Evolutionary conservation across 164 flowering plant species (phyloP), one percentile per base, ranked within the genome.

Genomic region (Chimonanthus salicifolius): DNA sequence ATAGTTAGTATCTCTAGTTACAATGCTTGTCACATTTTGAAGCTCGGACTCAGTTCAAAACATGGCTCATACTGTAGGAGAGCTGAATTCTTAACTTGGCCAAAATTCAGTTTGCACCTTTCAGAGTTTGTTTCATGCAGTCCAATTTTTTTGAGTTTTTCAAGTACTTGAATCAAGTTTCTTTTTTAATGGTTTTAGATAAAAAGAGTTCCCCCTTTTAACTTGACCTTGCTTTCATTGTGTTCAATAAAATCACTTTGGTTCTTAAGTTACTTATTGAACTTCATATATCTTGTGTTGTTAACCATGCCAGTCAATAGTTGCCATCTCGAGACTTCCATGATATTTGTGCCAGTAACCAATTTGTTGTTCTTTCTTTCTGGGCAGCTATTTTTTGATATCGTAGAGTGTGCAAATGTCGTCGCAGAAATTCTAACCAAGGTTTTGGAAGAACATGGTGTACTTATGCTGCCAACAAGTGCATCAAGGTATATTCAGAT

Each of bases 381-480:
- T 54, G 60, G 16, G 49, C 85, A 92, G 97, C 62, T 94, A 47
- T 94, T 71, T 78, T 78, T 88, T 64, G 84, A 87, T 63, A 71
- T 88, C 18, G 71, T 75, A 20, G 86, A 92, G 73, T 79, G 82
- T 18, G 68, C 86, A 21, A 84, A 79, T 50, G 69, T 87, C 44
- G 78, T 79, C 0, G 89, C 73, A 50, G 78, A 76, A 11, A 81
- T 86, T 58, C 84, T 92, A 43, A 71, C 80, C 82, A 84, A 88
- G 78, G 49, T 78, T 60, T 80, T 94, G 84, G 88, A 85, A 78
- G 86, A 84, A 64, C 90, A 80, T 76, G 94, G 97, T 68, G 73
- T 94, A 74, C 90, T 86, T 33, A 71, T 84, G 16, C 78, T 91
- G 83, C 79, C 84, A 64, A 82, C 74, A 73, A 79, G 88, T 76